Evolutionary conservation across 2,329 filamentous ascomycete species (phyloP), one percentile per base, ranked within the genome.

Genomic region (Balansia obtecta): DNA sequence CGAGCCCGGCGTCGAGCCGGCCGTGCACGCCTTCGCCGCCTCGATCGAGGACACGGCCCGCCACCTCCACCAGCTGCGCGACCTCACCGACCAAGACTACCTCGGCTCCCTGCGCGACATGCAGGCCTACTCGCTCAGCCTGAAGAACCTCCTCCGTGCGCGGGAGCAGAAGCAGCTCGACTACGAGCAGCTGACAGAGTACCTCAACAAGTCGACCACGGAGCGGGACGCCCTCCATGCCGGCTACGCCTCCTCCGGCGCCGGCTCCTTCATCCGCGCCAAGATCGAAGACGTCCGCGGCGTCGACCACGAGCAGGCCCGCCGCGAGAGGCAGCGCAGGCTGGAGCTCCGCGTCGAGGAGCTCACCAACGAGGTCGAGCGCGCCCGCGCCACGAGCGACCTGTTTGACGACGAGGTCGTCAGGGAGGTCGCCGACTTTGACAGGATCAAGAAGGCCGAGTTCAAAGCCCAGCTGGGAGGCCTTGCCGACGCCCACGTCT

Each of bases 101-200:
- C 80, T 98, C 1, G 88, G 88, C 57, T 91, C 85, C 50, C 75
- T 98, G 49, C 82, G 89, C 47, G 93, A 98, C 69, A 95, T 97
- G 90, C 87, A 94, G 60, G 85, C 89, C 27, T 98, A 97, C 68
- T 91, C 89, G 56, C 71, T 79, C n/a, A 85, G 89, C 0, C 73
- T 97, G 45, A 95, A 95, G 67, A 77, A 81, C 22, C 82, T 98
- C 5, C 81, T 98, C 55, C 95, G 95, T 66, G 88, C 88, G 1
- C 84, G 93, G 37, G 93, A 98, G 71, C 89, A 94, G 71, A 98
- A 98, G 65, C 93, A 98, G 66, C 84, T 98, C 52, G 93, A 98
- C 70, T 95, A 91, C 62, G 93, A 98, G 69, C 90, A 88, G 56
- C 76, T 98, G 34, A 95, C 89, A 30, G 91, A 97, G 64, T 97